These are phyloP conservation scores for Nicotiana paniculata DNA, from an alignment of 257 asterid genomes.

Conservation along the genomic window DNA sequence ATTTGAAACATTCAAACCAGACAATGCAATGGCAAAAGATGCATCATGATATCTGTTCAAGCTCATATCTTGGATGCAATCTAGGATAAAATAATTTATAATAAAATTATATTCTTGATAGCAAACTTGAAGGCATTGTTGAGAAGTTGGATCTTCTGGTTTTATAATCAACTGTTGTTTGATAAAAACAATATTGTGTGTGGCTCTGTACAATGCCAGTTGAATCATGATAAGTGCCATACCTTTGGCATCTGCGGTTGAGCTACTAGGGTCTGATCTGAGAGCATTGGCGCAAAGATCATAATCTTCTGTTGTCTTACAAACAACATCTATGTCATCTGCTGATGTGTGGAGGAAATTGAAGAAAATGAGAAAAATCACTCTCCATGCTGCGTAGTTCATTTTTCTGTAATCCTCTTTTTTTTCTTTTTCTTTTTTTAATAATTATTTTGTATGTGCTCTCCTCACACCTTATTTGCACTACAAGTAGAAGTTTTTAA, in stretches of 20 bases:
- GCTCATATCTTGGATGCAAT: not conserved
- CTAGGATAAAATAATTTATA: not conserved
- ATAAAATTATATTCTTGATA: not conserved
- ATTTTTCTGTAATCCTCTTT: not conserved
- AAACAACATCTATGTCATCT: not conserved
- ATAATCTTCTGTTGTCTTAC: not conserved
- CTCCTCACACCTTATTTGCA: no score
- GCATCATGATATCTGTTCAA: not conserved
- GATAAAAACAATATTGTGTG: not conserved
- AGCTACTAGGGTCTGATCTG: not conserved
- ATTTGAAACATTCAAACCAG: not conserved
- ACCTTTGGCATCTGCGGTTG: not conserved
- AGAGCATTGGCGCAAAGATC: not conserved
- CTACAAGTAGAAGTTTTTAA: no score
- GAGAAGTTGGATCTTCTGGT: no score
- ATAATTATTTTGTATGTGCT: no score
- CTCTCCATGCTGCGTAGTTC: not conserved
- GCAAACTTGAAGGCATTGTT: not conserved
- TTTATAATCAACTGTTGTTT: not conserved
- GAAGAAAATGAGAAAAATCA: not conserved
- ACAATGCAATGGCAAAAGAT: not conserved
- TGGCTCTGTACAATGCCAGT: not conserved
- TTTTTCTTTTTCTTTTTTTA: no score
- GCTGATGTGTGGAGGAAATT: not conserved
- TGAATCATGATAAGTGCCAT: not conserved